These are phyloP conservation scores for Laburnicola sp. DNA, from an alignment of 2,329 filamentous ascomycete genomes.

Conservation along the genomic window DNA sequence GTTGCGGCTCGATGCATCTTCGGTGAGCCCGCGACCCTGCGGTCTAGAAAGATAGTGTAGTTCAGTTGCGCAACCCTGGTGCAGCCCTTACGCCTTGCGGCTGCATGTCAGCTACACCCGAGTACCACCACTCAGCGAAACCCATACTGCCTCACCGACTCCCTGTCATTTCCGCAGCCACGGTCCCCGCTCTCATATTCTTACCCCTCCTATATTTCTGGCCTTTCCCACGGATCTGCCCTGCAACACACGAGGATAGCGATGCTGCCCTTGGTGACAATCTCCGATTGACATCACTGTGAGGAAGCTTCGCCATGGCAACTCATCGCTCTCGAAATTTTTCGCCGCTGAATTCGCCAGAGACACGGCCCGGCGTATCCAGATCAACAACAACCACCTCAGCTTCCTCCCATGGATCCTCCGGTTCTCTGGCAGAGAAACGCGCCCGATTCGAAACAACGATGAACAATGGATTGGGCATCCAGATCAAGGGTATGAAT, in stretches of 20 bases:
- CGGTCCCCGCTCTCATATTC: neutral
- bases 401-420: slow-evolving; percentile 22
- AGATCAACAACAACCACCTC: slow-evolving; percentile 13
- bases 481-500: slow-evolving; percentile 30
- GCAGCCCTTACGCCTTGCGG: neutral
- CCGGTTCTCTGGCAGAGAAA: slow-evolving; percentile 13
- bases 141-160: slow-evolving; percentile 8
- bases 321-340: slow-evolving; percentile 3
- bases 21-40: neutral
- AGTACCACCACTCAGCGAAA: slow-evolving; percentile 5
- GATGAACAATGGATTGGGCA: slow-evolving; percentile 29
- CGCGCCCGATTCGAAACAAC: slow-evolving; percentile 23
- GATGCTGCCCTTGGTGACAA: slow-evolving; percentile 3
- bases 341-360: slow-evolving; percentile 23
- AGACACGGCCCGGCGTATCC: slow-evolving; percentile 20
- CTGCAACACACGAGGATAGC: neutral
- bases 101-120: slow-evolving; percentile 8
- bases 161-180: slow-evolving; percentile 5
- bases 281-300: slow-evolving; percentile 2
- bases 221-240: neutral
- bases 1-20: neutral
- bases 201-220: slow-evolving; percentile 8
- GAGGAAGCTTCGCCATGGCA: slow-evolving; percentile 2
- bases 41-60: neutral
- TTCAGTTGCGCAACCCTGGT: slow-evolving; percentile 3